Base-by-base conservation (phyloP, 176 grass and related monocot species). In the Cenchrus purpureus region DNA sequence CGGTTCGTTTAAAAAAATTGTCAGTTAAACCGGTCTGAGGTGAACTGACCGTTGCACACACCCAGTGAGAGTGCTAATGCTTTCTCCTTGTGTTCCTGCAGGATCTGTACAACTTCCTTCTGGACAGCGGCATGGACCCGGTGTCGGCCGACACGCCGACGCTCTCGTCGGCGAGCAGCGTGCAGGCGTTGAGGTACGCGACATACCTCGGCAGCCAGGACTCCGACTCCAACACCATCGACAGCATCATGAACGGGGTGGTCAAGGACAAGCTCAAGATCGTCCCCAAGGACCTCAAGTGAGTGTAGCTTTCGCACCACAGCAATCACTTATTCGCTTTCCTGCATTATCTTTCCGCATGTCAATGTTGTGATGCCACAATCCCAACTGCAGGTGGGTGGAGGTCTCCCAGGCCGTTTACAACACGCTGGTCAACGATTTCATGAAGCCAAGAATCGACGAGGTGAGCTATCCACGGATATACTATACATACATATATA, bases 81-180 rank as follows among this genome's bases (percentile, higher is more conserved):
- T 3, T 22, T 7, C 12, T 43, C 2, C 13, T 4, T 67, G 0
- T 22, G 8, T 15, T 5, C 7, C 5, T 42, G 11, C 66, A 97
- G 95, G 91, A 95, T 15, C 85, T 97, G 49, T 95, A 97, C 83
- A 93, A 97, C 37, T 97, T 97, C 81, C 68, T 97, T 84, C 88
- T 91, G 2, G 95, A 98, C 83, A 34, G 42, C 19, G 84, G 77
- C 28, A 90, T 91, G 84, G 89, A 93, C 65, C 87, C 87, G 13
- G 59, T 91, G 17, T 78, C 78, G 45, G 32, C 37, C 28, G 61
- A 66, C 46, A 62, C 80, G 0, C 13, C 64, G 14, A 25, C 19
- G 14, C 70, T 12, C 52, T 75, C 70, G n/a, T 50, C 69, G 20
- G 3, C 53, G 52, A 71, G 13, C 20, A 49, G 0, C 53, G 6